Evolutionary conservation across 2,329 filamentous ascomycete genomes (phyloP), one percentile per base, ranked within the genome.

Genomic region (Zalaria obscura): DNA sequence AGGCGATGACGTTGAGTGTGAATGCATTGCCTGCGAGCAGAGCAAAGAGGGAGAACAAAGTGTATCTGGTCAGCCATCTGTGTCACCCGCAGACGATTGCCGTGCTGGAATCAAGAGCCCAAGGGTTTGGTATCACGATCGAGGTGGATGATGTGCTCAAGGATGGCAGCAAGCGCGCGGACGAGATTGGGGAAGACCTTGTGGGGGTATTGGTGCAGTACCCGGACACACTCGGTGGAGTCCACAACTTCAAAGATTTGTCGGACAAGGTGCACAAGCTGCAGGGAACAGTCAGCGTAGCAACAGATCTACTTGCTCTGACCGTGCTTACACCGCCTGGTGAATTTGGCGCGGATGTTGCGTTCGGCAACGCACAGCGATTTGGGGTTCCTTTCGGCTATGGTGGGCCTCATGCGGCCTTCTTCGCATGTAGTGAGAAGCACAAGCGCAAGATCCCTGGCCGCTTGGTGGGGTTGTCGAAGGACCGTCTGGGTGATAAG

Each of bases 201-300:
- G 76, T 95, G 38, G 89, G 89, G 58, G 86, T 93, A 35, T 72
- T 95, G 50, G 85, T 86, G n/a, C 89, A 95, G 64, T 96, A 96
- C 56, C 89, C 89, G 2, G 84, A 95, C 59, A 93, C 85, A 0
- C 77, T 83, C 50, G 88, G 88, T 51, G 80, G 80, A 37, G 77
- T 93, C 11, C 70, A 76, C 48, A 78, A 93, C 60, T 91, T 83
- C 67, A 72, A 76, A 47, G 62, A 63, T 9, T 70, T 95, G n/a
- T 75, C 84, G 29, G 78, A 88, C 40, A 68, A 76, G 35, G 81
- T 88, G 5, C 88, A 95, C 63, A 69, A 77, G 49, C 73, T 83
- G 39, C 82, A 83, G 25, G 83, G 78, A 25, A 80, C 87, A 25
- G 78, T 96, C 55, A 84, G 83, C 52, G 87, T 86, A 27, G 89